Conservation (phyloP, 208 protist genomes). For the Jaenimonas drosophilae region DNA sequence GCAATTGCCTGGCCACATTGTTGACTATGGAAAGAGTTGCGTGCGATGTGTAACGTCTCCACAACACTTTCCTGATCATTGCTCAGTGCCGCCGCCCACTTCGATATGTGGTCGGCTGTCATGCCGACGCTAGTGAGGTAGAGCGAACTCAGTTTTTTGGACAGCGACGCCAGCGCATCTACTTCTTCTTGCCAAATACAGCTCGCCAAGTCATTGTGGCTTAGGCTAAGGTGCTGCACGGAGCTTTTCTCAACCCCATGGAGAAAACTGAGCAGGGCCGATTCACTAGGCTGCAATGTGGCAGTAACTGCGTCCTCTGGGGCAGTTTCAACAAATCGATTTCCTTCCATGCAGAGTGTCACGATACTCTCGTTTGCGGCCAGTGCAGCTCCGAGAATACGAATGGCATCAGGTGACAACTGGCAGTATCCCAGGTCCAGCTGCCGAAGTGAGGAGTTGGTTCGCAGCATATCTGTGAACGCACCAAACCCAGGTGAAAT, state of each 20-base stretch:
- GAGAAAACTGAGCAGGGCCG: neutral
- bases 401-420: conserved; percentile 30
- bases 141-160: conserved; percentile 28
- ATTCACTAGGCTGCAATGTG: neutral
- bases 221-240: conserved; percentile 43
- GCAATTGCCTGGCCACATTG: conserved; percentile 22
- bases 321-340: conserved; percentile 27
- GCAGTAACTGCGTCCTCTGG: neutral
- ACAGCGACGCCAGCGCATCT: conserved; percentile 25
- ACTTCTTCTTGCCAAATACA: conserved; percentile 47
- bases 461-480: conserved; percentile 25
- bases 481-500: conserved; percentile 31
- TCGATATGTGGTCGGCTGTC: conserved; percentile 20
- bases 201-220: conserved; percentile 42
- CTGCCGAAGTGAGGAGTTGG: conserved; percentile 34
- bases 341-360: conserved; percentile 58
- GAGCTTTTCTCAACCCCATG: conserved; percentile 12
- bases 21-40: conserved; percentile 31
- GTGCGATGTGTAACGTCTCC: conserved; percentile 33
- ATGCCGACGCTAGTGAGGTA: conserved; percentile 40
- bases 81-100: conserved; percentile 22
- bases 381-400: conserved; percentile 24
- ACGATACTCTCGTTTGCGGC: conserved; percentile 25
- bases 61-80: conserved; percentile 5
- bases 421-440: conserved; percentile 68